phyloP scores from a whole-genome alignment of 306 rosid species.

The Abrus pulchellus region DNA sequence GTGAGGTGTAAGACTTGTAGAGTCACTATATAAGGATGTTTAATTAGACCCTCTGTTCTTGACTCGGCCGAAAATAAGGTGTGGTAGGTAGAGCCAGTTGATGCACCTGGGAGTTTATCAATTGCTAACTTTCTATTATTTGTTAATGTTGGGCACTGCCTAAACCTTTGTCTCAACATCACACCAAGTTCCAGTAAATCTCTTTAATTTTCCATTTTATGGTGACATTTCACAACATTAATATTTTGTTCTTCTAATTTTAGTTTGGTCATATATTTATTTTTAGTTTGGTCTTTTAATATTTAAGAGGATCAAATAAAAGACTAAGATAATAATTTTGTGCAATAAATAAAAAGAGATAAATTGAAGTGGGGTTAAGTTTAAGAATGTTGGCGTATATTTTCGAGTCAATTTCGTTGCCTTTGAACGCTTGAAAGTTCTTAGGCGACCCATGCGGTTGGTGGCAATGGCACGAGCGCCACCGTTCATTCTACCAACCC shows the following conservation, averaged over 20 bases:
- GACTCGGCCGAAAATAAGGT: constrained; percentile 25
- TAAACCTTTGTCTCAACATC: background rate
- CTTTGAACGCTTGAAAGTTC: constrained; percentile 30
- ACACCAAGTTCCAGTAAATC: background rate
- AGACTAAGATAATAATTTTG: background rate
- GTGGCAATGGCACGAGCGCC: constrained; percentile 62
- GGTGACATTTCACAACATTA: background rate
- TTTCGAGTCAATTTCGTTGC: constrained; percentile 42
- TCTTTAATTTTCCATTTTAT: constrained; percentile 4
- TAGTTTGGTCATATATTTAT: too few species aligned
- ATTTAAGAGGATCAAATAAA: background rate
- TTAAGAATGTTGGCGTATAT: background rate
- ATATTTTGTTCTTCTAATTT: too few species aligned
- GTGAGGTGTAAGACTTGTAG: constrained; percentile 2
- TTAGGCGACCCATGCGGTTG: constrained; percentile 40
- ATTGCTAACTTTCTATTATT: constrained; percentile 20
- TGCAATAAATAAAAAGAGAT: background rate
- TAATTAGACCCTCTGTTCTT: background rate
- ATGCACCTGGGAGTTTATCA: constrained; percentile 44
- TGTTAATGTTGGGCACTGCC: background rate
- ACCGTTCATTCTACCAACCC: constrained; percentile 53
- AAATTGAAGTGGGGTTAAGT: background rate
- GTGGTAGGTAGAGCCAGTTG: constrained; percentile 54
- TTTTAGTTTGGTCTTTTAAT: too few species aligned
- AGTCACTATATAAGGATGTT: constrained; percentile 10